These are phyloP conservation scores for Sphagnum fallax DNA, from an alignment of 228 moss, liverwort and hornwort species.

Conservation along the genomic window DNA sequence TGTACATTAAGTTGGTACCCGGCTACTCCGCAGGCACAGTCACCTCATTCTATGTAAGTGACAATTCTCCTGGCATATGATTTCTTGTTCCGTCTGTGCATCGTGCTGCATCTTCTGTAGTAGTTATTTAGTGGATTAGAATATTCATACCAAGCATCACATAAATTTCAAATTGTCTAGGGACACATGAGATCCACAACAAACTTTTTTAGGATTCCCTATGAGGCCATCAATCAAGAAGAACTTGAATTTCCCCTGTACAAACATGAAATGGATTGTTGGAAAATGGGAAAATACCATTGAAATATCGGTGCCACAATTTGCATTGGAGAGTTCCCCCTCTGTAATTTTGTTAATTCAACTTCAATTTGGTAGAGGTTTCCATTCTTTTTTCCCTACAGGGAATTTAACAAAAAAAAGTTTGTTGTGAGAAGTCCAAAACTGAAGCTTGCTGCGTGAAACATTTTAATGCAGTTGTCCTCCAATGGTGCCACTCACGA, in stretches of 20 bases:
- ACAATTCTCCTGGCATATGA: background rate
- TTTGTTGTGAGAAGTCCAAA: background rate
- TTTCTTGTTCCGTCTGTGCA: background rate
- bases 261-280: too few relatives aligned
- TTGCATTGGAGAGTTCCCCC: background rate
- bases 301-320: too few relatives aligned
- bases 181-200: background rate
- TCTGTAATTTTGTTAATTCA: background rate
- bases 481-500: constrained; percentile 38
- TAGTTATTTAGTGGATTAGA: background rate
- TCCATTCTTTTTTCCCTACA: background rate
- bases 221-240: too few relatives aligned
- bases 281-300: too few relatives aligned
- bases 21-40: constrained; percentile 49
- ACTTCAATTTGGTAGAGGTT: too few relatives aligned
- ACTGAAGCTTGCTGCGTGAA: constrained; percentile 3
- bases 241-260: too few relatives aligned
- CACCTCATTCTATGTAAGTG: constrained; percentile 43
- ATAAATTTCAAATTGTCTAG: background rate
- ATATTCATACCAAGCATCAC: background rate
- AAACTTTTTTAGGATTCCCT: too few relatives aligned
- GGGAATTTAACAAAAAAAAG: background rate
- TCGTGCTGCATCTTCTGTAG: background rate
- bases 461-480: constrained; percentile 7
- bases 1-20: constrained; percentile 43